Percentiles rank a stretch among this genome's conserved stretches.
These are phyloP conservation scores for Leishmania lainsoni DNA, from an alignment of 208 protist genomes.

Conservation along the genomic window DNA sequence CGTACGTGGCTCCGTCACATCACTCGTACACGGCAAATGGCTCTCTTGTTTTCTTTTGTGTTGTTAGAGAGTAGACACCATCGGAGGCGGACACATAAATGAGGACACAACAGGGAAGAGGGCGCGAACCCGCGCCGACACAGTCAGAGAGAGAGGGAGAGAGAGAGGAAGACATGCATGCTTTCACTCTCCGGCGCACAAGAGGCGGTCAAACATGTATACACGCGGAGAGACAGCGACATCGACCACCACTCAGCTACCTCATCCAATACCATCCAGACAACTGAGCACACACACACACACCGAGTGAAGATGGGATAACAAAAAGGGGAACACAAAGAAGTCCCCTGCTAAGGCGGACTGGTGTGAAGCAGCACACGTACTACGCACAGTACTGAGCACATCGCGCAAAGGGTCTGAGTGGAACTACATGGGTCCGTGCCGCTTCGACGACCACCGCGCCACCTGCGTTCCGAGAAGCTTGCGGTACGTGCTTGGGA, in stretches of 20 bases:
- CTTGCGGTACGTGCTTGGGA: constrained; percentile 87
- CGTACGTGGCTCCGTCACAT: background rate
- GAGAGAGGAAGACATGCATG: background rate
- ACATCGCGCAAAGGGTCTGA: background rate
- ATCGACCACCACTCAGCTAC: background rate
- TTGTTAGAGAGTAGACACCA: background rate
- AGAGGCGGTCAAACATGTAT: background rate
- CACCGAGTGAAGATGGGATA: background rate
- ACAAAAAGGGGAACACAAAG: background rate
- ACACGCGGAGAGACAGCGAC: background rate
- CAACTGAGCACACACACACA: background rate
- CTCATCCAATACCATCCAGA: background rate
- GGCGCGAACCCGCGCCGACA: background rate
- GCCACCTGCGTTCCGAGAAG: constrained; percentile 85
- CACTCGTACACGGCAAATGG: background rate
- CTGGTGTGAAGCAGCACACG: background rate
- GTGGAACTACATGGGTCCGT: constrained; percentile 78
- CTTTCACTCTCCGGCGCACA: too few species aligned
- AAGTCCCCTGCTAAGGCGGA: background rate
- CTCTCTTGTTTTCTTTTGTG: background rate
- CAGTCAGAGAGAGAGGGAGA: background rate
- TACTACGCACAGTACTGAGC: background rate
- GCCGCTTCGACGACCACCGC: constrained; percentile 89
- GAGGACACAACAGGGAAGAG: background rate
- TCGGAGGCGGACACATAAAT: background rate